These are phyloP conservation scores for Solanum hybrid DNA, from an alignment of 305 asterid species.

Conservation along the genomic window DNA sequence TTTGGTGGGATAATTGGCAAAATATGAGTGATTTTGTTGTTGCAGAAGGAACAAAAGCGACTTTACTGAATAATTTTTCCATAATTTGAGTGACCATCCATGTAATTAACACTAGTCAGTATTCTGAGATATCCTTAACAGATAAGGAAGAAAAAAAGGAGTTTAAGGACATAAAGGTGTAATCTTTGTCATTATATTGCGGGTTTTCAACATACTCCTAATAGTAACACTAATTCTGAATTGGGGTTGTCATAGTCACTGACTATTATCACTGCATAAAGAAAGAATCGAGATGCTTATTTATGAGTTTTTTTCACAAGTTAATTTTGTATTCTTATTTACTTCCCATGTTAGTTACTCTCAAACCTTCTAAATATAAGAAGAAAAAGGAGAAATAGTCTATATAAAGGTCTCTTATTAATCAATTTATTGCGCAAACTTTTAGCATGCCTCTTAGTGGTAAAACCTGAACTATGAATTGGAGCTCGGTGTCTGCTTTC, in stretches of 20 bases:
- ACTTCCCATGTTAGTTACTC: neutral
- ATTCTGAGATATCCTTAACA: neutral
- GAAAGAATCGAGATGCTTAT: neutral
- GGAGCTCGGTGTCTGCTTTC: neutral
- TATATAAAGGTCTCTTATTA: too few species aligned
- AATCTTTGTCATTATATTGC: neutral
- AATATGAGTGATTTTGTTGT: neutral
- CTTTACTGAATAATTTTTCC: neutral
- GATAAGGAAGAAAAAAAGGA: neutral
- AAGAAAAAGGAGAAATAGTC: neutral
- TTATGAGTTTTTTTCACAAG: neutral
- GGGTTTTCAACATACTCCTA: neutral
- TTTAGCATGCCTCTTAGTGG: neutral
- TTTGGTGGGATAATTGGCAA: neutral
- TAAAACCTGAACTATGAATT: neutral
- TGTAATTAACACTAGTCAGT: neutral
- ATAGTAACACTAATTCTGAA: neutral
- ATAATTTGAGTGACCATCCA: neutral
- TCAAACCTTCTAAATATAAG: neutral
- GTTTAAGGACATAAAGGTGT: neutral
- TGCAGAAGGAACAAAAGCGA: neutral
- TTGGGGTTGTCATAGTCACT: neutral
- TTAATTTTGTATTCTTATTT: neutral
- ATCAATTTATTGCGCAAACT: neutral
- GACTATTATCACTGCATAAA: neutral